Evolutionary conservation across 1,284 basidiomycete species (phyloP), one percentile per base, ranked within the genome.

Genomic region (Trichosporon faecale): DNA sequence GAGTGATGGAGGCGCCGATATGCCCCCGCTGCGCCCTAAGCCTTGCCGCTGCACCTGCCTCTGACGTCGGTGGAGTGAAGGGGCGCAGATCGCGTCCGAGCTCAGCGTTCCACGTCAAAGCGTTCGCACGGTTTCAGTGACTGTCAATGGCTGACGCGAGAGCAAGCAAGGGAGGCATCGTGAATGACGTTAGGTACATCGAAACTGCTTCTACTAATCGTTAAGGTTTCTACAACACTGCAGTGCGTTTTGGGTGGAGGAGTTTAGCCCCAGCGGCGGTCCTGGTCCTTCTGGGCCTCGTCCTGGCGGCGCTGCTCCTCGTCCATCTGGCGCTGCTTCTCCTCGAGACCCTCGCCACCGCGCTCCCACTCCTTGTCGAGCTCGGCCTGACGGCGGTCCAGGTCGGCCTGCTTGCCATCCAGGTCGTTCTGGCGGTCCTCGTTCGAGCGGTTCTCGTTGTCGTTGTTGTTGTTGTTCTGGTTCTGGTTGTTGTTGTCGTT

Each of bases 251-350:
- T 6, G 44, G 18, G 35, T 37, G 11, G 31, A 12, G 14, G 35
- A 8, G 57, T 18, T 61, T 61, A 61, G 3, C 57, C 57, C 57
- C 57, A 61, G 57, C 57, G 57, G 18, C 57, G 57, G 57, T 61
- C 57, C 57, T 61, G 57, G 3, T 61, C 57, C 57, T 61, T 16
- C 57, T 61, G 57, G 57, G 57, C 57, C 29, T 61, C 29, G 31
- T 61, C 57, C 57, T 61, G 57, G 57, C 57, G 57, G 27, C 16
- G 31, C 27, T 61, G 57, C 57, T 61, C 57, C 57, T 61, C 57
- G 57, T 61, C 57, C 29, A 61, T 31, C 57, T 61, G 57, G 57
- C 57, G 57, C 57, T 61, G 57, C 57, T 61, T 61, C 57, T 61
- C 57, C 57, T 61, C 57, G 57, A 61, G 57, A 12, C 57, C 57